These are phyloP conservation scores for Trichoderma orchidacearum DNA, from an alignment of 495 filamentous ascomycete species.

Conservation along the genomic window DNA sequence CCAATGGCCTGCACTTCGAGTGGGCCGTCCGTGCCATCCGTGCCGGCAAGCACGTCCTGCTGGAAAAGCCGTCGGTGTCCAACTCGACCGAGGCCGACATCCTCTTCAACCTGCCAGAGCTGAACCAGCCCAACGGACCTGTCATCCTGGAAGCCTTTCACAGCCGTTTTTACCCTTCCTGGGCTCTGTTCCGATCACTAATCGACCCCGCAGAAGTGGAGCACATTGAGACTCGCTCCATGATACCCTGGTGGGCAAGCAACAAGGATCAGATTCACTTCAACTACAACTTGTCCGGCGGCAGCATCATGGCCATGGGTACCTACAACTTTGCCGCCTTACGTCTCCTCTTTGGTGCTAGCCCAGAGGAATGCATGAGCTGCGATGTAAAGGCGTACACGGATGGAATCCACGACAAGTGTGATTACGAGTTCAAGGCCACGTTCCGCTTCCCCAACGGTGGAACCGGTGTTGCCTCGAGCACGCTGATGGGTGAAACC, in stretches of 20 bases:
- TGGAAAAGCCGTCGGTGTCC: constrained; percentile 41
- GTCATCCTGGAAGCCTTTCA: constrained; percentile 51
- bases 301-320: constrained; percentile 44
- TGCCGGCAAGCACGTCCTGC: constrained; percentile 45
- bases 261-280: constrained; percentile 40
- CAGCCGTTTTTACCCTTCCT: constrained; percentile 41
- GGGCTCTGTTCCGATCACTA: constrained; percentile 29
- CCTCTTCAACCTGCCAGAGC: constrained; percentile 25
- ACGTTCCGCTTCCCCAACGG: constrained; percentile 30
- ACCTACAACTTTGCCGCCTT: constrained; percentile 33
- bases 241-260: constrained; percentile 14
- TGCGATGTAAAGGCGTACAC: constrained; percentile 13
- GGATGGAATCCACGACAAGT: constrained; percentile 9
- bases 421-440: constrained; percentile 26
- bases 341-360: constrained; percentile 21
- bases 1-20: constrained; percentile 39
- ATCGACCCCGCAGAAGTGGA: constrained; percentile 25
- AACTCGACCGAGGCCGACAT: constrained; percentile 32
- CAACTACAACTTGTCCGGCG: constrained; percentile 39
- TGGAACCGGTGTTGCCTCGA: constrained; percentile 13
- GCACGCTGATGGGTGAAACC: neutral
- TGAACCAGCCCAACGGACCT: constrained; percentile 11
- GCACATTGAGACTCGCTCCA: constrained; percentile 16
- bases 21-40: constrained; percentile 37
- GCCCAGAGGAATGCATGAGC: constrained; percentile 20